These are phyloP conservation scores for Neurospora intermedia DNA, from an alignment of 495 filamentous ascomycete genomes.

Conservation along the genomic window DNA sequence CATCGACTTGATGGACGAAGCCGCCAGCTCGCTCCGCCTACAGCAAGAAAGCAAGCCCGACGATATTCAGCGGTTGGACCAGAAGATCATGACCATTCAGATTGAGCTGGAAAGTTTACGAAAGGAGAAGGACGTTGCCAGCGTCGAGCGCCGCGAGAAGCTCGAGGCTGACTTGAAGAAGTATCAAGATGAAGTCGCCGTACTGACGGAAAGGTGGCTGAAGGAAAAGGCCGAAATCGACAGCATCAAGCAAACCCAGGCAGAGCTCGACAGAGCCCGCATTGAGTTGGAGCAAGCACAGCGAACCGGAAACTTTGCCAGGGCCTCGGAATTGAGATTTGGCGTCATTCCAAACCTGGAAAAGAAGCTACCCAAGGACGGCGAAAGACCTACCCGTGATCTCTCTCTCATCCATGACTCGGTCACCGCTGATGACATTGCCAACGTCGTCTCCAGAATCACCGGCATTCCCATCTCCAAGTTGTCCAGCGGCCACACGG, in stretches of 20 bases:
- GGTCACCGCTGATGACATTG: slow-evolving; percentile 89
- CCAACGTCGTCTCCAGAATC: slow-evolving; percentile 74
- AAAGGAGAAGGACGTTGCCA: slow-evolving; percentile 85
- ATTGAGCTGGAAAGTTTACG: slow-evolving; percentile 93
- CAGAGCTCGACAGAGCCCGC: slow-evolving; percentile 71
- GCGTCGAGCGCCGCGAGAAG: slow-evolving; percentile 77
- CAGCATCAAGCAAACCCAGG: slow-evolving; percentile 72
- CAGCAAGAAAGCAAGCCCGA: slow-evolving; percentile 98
- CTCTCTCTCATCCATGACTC: slow-evolving; percentile 78
- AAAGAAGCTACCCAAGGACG: slow-evolving; percentile 67
- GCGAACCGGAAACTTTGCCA: slow-evolving; percentile 81
- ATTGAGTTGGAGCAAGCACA: slow-evolving; percentile 81
- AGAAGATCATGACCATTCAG: slow-evolving; percentile 92
- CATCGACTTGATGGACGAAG: slow-evolving; percentile 94
- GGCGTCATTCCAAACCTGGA: slow-evolving; percentile 74
- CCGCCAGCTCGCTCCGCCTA: slow-evolving; percentile 76
- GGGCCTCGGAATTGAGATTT: slow-evolving; percentile 80
- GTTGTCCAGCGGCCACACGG: slow-evolving; percentile 81
- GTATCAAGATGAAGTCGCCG: slow-evolving; percentile 57
- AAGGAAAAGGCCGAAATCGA: slow-evolving; percentile 80
- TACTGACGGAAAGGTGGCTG: slow-evolving; percentile 73
- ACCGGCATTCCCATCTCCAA: slow-evolving; percentile 91
- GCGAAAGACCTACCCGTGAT: slow-evolving; percentile 30
- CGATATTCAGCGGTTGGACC: slow-evolving; percentile 78
- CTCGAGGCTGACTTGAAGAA: slow-evolving; percentile 63